A percentile compares a stretch with the other conserved stretches of the same genome.
Conservation (phyloP, 2,329 filamentous ascomycete genomes). For the Fusarium metavorans region DNA sequence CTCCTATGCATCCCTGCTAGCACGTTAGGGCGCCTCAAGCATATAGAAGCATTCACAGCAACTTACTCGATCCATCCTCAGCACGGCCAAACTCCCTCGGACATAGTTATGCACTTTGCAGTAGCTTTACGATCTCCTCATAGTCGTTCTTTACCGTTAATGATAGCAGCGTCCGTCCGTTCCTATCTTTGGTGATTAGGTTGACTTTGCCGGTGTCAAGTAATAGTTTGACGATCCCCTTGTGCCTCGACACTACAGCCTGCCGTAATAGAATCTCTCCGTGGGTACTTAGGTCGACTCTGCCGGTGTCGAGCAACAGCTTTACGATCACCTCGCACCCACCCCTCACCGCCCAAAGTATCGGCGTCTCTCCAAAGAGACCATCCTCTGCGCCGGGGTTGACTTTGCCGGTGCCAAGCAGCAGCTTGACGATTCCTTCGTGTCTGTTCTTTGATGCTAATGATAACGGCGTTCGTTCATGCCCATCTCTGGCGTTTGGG, state of each 20-base stretch:
- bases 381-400: neutral
- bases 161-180: neutral
- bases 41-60: too few species aligned
- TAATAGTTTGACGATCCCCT: too few species aligned
- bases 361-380: neutral
- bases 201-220: neutral
- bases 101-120: neutral
- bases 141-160: rapidly evolving
- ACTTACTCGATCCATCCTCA: too few species aligned
- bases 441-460: neutral
- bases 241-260: too few species aligned
- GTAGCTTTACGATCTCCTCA: neutral
- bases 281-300: too few species aligned
- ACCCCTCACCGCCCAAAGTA: neutral
- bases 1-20: too few species aligned
- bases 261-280: too few species aligned
- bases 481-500: neutral
- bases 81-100: neutral
- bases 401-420: neutral
- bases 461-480: neutral
- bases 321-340: neutral
- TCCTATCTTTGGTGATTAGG: neutral
- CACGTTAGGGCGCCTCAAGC: too few species aligned
- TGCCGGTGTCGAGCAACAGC: too few species aligned
- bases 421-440: neutral